These are phyloP conservation scores for Nakaseomyces kungkrabaensis DNA, from an alignment of 1,139 yeast genomes.

Conservation along the genomic window DNA sequence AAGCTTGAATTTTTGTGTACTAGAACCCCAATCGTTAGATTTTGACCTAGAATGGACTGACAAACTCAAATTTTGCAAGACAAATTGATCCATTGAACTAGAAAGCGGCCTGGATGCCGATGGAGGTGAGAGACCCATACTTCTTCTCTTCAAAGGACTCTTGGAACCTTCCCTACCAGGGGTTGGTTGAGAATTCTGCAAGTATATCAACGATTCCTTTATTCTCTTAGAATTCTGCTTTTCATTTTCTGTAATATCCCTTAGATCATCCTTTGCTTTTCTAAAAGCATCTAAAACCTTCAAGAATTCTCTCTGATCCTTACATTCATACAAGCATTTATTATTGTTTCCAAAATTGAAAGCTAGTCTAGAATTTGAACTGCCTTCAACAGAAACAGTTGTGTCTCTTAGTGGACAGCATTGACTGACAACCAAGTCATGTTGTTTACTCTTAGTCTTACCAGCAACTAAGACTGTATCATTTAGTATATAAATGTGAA, in stretches of 20 bases:
- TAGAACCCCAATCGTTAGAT: conserved; percentile 14
- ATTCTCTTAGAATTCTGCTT: conserved; percentile 37
- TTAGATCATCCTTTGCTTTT: conserved; percentile 54
- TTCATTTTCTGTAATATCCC: conserved; percentile 36
- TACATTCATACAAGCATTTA: conserved; percentile 38
- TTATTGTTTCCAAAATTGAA: conserved; percentile 16
- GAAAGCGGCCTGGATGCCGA: background rate
- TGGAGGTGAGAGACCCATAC: conserved; percentile 11
- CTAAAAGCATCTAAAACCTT: conserved; percentile 50
- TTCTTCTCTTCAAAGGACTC: conserved; percentile 26
- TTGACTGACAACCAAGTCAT: conserved; percentile 56
- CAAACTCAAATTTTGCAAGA: conserved; percentile 20
- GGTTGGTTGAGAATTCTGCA: conserved; percentile 28
- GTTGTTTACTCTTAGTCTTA: conserved; percentile 38
- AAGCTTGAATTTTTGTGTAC: conserved; percentile 14
- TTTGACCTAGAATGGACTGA: conserved; percentile 24
- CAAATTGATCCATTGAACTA: conserved; percentile 19
- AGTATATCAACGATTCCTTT: conserved; percentile 38
- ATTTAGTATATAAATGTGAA: conserved; percentile 66
- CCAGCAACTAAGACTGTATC: conserved; percentile 72
- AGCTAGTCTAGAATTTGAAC: conserved; percentile 23
- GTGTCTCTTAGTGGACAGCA: conserved; percentile 71
- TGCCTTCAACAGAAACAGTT: conserved; percentile 31
- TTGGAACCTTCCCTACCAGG: conserved; percentile 21
- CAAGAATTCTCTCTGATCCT: conserved; percentile 48